A percentile compares a stretch with the other conserved stretches of the same genome.
Evolutionary conservation across 2,329 filamentous ascomycete genomes (phyloP).

Genomic region (Leptographium flavum): DNA sequence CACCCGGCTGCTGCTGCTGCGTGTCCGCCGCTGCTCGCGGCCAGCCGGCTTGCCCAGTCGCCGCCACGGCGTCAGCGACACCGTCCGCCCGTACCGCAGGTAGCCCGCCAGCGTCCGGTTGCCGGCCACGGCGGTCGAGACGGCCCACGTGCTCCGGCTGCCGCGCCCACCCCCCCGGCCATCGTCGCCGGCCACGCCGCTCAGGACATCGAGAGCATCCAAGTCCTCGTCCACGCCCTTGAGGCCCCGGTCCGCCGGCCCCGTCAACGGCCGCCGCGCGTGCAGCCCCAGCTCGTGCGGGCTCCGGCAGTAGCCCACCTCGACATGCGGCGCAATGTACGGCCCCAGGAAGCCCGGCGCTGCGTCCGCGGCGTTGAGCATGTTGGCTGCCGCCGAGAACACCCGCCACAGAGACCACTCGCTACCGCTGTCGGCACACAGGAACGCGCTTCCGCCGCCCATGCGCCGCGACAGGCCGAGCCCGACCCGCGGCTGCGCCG

Average conservation of each 20-base stretch:
- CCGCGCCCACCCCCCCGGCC: background rate
- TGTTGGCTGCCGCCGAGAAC: background rate
- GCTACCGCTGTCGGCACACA: conserved; percentile 27
- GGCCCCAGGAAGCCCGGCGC: conserved; percentile 6
- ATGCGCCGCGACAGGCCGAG: conserved; percentile 12
- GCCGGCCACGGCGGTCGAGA: conserved; percentile 20
- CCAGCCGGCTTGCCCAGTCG: conserved; percentile 2
- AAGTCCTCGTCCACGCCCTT: conserved; percentile 23
- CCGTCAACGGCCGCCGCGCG: conserved; percentile 18
- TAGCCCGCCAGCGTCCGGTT: conserved; percentile 18
- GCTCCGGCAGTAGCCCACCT: conserved; percentile 25
- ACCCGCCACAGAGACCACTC: conserved; percentile 19
- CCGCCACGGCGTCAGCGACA: conserved; percentile 16
- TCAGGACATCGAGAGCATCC: conserved; percentile 6
- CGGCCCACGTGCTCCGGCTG: conserved; percentile 22
- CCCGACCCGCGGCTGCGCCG: conserved; percentile 8
- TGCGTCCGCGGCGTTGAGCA: no score
- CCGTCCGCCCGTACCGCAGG: conserved; percentile 21
- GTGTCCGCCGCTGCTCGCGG: background rate
- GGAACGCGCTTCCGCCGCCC: conserved; percentile 20
- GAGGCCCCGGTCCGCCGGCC: conserved; percentile 19
- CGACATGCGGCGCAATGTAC: conserved; percentile 21
- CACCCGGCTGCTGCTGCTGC: conserved; percentile 2
- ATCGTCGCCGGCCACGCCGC: no score
- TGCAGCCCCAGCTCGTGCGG: conserved; percentile 18